Evolutionary conservation across 148 eudicot species (phyloP), one percentile per base, ranked within the genome.

Genomic region (Talinum fruticosum): DNA sequence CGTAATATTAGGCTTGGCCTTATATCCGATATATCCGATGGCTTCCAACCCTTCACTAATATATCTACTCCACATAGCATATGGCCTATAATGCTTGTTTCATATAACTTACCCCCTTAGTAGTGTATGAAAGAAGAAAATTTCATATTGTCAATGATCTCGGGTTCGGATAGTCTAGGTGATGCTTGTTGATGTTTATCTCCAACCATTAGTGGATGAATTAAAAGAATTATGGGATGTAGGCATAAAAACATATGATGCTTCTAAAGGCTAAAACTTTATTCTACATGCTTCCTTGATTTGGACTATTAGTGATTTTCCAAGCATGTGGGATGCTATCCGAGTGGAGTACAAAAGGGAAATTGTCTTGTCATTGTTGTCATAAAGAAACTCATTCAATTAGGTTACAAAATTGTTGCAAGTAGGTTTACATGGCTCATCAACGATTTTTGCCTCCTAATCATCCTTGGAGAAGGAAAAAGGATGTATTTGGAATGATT

Each of bases 381-480:
- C 29, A 59, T 24, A 59, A n/a, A 59, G 10, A 12, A 23, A 59
- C 65, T 2, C 65, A 59, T 59, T 59, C 65, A 0, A 0, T 59
- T 6, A 59, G 65, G 29, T n/a, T 59, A 28, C 65, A 2, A 26
- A 59, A 59, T 59, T 59, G 65, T 59, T 59, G 10, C 6, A 59
- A 59, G 65, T 28, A 59, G 26, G 65, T 7, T 59, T 59, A 59
- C 8, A 59, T 59, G 65, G 29, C 29, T 28, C 65, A 59, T 59
- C 10, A 28, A 59, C 1, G 65, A 4, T 59, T 59, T 59, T 12
- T 59, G 24, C 28, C 65, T 59, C 23, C 8, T 59, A n/a, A 0
- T 59, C 65, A 59, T 24, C 65, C 65, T n/a, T 59, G 8, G 65
- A 59, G 65, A n/a, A 59, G 65, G 30, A 59, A n/a, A 28, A 59